Evolutionary conservation across 1,284 basidiomycete species (phyloP).

Genomic region (Leccinum angustisporum): DNA sequence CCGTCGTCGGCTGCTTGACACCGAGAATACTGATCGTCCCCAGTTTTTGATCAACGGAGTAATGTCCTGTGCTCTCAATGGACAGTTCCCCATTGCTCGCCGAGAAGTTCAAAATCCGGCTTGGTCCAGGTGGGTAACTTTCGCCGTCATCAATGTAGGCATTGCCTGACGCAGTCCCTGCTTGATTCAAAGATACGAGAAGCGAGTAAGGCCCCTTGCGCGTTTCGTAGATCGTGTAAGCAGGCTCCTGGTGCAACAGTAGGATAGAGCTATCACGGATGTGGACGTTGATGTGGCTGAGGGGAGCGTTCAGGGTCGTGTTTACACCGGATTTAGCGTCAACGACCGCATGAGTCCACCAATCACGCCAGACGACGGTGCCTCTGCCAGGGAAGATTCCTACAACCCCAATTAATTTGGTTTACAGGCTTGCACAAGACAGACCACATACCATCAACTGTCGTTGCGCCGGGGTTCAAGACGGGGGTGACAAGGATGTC

Average conservation of each 20-base stretch:
- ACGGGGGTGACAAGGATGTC: slow-evolving; percentile 77
- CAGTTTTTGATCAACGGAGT: slow-evolving; percentile 43
- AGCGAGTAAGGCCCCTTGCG: slow-evolving; percentile 44
- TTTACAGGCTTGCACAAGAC: not conserved
- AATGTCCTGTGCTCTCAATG: slow-evolving; percentile 44
- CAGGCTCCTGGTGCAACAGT: slow-evolving; percentile 47
- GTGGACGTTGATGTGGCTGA: slow-evolving; percentile 72
- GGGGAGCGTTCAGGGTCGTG: slow-evolving; percentile 48
- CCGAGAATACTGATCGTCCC: slow-evolving; percentile 51
- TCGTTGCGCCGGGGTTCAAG: slow-evolving; percentile 54
- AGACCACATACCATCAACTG: slow-evolving; percentile 40
- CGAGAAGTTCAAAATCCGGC: slow-evolving; percentile 44
- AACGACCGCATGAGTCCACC: slow-evolving; percentile 65
- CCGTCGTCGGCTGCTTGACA: slow-evolving; percentile 36
- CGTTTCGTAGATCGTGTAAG: slow-evolving; percentile 52
- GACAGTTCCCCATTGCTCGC: slow-evolving; percentile 34
- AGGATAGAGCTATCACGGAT: slow-evolving; percentile 48
- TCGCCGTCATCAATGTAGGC: slow-evolving; percentile 59
- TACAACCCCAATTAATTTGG: slow-evolving; percentile 18
- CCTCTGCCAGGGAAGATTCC: slow-evolving; percentile 64
- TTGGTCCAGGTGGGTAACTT: slow-evolving; percentile 51
- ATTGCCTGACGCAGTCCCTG: slow-evolving; percentile 44
- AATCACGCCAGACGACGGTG: slow-evolving; percentile 69
- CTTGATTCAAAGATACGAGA: slow-evolving; percentile 44
- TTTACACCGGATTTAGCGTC: slow-evolving; percentile 35